phyloP scores from a whole-genome alignment of 306 rosid species.

The Vicia sativa region DNA sequence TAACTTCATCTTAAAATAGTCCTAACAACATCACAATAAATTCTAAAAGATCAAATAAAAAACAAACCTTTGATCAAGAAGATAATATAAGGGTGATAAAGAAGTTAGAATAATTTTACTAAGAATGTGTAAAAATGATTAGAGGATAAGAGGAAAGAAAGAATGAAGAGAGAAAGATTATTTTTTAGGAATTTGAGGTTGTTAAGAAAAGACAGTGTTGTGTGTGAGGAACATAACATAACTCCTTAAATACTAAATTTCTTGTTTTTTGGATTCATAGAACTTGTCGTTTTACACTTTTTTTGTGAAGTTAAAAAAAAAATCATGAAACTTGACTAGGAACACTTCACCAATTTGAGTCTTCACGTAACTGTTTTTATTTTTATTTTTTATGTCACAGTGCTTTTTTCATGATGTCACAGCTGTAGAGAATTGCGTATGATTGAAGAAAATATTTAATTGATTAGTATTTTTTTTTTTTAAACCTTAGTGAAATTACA shows the following conservation, averaged over 20 bases:
- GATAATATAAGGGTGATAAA: conserved; percentile 4
- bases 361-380: conserved; percentile 52
- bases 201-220: conserved; percentile 43
- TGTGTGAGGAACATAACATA: conserved; percentile 36
- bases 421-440: conserved; percentile 7
- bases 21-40: conserved; percentile 22
- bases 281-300: conserved; percentile 49
- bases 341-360: conserved; percentile 51
- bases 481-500: neutral
- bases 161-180: conserved; percentile 26
- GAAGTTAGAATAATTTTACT: conserved; percentile 12
- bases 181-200: conserved; percentile 35
- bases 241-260: conserved; percentile 51
- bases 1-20: neutral
- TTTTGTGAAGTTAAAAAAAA: conserved; percentile 32
- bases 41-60: neutral
- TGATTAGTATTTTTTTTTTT: neutral
- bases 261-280: conserved; percentile 42
- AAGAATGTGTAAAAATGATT: conserved; percentile 30
- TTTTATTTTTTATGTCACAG: conserved; percentile 25
- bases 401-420: neutral
- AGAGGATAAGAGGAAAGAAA: conserved; percentile 5
- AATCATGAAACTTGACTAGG: conserved; percentile 53
- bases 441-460: neutral
- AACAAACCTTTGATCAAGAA: conserved; percentile 21